Evolutionary conservation across 768 basidiomycete genomes (phyloP).

Genomic region (Candolleomyces aberdarensis): DNA sequence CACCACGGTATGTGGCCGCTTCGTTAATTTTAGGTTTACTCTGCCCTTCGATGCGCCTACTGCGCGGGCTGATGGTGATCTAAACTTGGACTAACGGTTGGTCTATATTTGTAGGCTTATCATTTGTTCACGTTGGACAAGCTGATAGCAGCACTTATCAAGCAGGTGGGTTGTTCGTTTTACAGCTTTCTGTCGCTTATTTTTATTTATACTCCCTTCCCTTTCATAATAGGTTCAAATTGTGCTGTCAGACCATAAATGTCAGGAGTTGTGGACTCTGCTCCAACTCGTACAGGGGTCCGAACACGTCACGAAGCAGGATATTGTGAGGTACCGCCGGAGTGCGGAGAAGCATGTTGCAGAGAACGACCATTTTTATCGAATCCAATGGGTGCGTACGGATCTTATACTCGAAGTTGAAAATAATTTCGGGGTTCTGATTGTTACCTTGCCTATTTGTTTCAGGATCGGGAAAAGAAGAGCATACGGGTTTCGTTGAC

Average conservation of each 20-base stretch:
- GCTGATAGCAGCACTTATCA: conserved; percentile 82
- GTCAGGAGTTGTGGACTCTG: conserved; percentile 80
- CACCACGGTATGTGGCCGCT: conserved; percentile 57
- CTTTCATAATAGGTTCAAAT: conserved; percentile 67
- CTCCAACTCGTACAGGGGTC: conserved; percentile 61
- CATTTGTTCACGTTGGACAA: conserved; percentile 93
- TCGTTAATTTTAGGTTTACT: conserved; percentile 8
- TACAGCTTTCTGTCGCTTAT: conserved; percentile 2
- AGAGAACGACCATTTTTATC: conserved; percentile 73
- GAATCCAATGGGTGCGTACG: conserved; percentile 72
- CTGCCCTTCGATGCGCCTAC: conserved; percentile 11
- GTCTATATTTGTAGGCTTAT: conserved; percentile 68
- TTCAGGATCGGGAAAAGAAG: conserved; percentile 53
- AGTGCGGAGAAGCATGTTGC: conserved; percentile 70
- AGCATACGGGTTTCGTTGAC: conserved; percentile 61
- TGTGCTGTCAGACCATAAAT: conserved; percentile 78
- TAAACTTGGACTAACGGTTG: conserved; percentile 12
- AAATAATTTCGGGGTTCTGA: conserved; percentile 7
- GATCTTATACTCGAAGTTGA: conserved; percentile 10
- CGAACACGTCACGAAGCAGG: conserved; percentile 54
- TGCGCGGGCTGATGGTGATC: not conserved
- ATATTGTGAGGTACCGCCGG: conserved; percentile 73
- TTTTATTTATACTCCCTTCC: not conserved
- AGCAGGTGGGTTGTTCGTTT: conserved; percentile 62
- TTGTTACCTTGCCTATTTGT: conserved; percentile 11